phyloP scores from a whole-genome alignment of 805 yeast genomes.

The Ogataea polymorpha region DNA sequence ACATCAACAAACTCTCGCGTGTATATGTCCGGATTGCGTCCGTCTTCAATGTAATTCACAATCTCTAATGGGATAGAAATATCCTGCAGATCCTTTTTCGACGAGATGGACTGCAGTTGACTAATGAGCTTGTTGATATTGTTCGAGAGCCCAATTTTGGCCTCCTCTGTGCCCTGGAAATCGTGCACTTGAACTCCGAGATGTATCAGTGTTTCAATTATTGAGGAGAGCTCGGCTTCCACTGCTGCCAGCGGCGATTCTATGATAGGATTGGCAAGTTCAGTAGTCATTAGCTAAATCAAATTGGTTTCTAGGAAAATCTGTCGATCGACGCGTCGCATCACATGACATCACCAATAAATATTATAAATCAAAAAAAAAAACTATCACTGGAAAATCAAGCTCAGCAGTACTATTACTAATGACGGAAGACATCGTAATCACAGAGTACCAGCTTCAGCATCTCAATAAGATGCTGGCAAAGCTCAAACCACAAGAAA shows the following conservation, averaged over 20 bases:
- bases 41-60: constrained; percentile 90
- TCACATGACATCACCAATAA: constrained; percentile 7
- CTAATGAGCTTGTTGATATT: constrained; percentile 40
- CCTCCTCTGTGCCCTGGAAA: constrained; percentile 83
- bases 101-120: constrained; percentile 35
- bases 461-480: constrained; percentile 64
- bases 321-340: constrained; percentile 8
- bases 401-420: neutral
- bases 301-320: neutral
- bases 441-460: constrained; percentile 44
- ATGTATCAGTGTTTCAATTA: constrained; percentile 81
- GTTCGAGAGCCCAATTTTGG: constrained; percentile 56
- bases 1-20: constrained; percentile 96
- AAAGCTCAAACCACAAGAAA: constrained; percentile 61
- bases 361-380: constrained; percentile 1
- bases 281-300: constrained; percentile 29
- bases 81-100: constrained; percentile 34
- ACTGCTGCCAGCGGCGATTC: constrained; percentile 26
- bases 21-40: constrained; percentile 95
- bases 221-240: constrained; percentile 43
- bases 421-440: constrained; percentile 10
- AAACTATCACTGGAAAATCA: neutral
- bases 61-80: constrained; percentile 75
- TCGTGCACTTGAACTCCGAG: constrained; percentile 91
- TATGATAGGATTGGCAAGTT: constrained; percentile 21